Evolutionary conservation across 78 protist species (phyloP), one percentile per base, ranked within the genome.

Genomic region (Creolimax fragrantissima): DNA sequence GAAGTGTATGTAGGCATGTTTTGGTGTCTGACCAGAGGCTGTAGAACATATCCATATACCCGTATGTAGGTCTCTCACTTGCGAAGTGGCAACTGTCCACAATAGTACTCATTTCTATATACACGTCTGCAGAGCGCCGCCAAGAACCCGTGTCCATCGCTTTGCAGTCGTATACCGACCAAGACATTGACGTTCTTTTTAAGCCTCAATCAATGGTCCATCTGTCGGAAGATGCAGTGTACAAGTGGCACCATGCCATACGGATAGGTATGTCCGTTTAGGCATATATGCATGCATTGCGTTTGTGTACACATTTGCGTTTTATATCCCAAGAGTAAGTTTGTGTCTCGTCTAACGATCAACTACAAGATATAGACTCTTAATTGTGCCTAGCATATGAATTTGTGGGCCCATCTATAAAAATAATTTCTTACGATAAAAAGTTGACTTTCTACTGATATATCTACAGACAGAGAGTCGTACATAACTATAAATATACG

Each of bases 161-260:
- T 32, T 37, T 84, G 43, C n/a, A 84, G 88, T 84, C 88, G 11
- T 84, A 35, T 2, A 24, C 88, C 0, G 88, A 84, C 88, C 44
- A 84, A 84, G 88, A 84, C 88, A 84, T 84, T 7, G 88, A 84
- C 11, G 11, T 84, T 37, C 11, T 84, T 32, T 84, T 84, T 36
- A 24, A 84, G 35, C 88, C 88, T 37, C 88, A 37, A 35, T 35
- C 43, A 32, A 24, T 84, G 43, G 88, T 84, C 7, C 88, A 84
- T 37, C 36, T 84, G 6, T 35, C 88, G 5, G 88, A 32, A 35
- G 88, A 84, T 35, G 88, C 88, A 11, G 35, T 24, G 35, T 35
- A 35, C 88, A 84, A 84, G 32, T 84, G 88, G 88, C 88, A 84
- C 32, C 88, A 84, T 37, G 88, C 43, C 5, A 84, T 84, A 11